Evolutionary conservation across 1,139 yeast genomes (phyloP).

Genomic region (Kodamaea plutei): DNA sequence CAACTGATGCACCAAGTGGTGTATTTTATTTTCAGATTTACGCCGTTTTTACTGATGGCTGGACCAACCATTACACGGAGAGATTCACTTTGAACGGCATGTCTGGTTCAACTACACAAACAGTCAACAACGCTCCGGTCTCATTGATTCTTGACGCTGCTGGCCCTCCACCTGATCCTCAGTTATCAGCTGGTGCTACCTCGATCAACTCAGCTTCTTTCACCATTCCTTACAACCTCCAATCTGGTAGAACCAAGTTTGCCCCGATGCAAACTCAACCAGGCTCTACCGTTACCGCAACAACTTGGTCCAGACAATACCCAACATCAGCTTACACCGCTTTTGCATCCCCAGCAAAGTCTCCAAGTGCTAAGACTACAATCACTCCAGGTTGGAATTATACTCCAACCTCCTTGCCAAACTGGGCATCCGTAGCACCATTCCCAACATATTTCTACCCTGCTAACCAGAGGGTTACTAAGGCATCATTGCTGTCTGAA

Average conservation of each 20-base stretch:
- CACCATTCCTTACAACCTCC: slow-evolving; percentile 59
- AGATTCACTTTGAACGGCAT: slow-evolving; percentile 66
- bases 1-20: slow-evolving; percentile 54
- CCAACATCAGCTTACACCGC: slow-evolving; percentile 64
- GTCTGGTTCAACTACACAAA: slow-evolving; percentile 51
- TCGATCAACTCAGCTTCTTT: slow-evolving; percentile 31
- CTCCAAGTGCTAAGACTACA: slow-evolving; percentile 56
- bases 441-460: slow-evolving; percentile 53
- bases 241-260: slow-evolving; percentile 68
- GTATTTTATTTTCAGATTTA: slow-evolving; percentile 66
- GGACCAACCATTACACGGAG: slow-evolving; percentile 66
- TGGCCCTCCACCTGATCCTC: slow-evolving; percentile 43
- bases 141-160: slow-evolving; percentile 19
- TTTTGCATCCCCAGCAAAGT: slow-evolving; percentile 36
- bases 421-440: slow-evolving; percentile 66
- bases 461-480: slow-evolving; percentile 36
- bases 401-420: slow-evolving; percentile 56
- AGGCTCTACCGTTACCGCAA: slow-evolving; percentile 59
- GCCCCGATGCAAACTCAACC: slow-evolving; percentile 96
- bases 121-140: slow-evolving; percentile 14
- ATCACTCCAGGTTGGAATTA: slow-evolving; percentile 83
- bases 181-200: slow-evolving; percentile 26
- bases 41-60: slow-evolving; percentile 35
- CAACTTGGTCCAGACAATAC: slow-evolving; percentile 57
- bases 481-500: slow-evolving; percentile 38